phyloP scores from a whole-genome alignment of 2,329 filamentous ascomycete species.

The Alternaria triticimaculans region DNA sequence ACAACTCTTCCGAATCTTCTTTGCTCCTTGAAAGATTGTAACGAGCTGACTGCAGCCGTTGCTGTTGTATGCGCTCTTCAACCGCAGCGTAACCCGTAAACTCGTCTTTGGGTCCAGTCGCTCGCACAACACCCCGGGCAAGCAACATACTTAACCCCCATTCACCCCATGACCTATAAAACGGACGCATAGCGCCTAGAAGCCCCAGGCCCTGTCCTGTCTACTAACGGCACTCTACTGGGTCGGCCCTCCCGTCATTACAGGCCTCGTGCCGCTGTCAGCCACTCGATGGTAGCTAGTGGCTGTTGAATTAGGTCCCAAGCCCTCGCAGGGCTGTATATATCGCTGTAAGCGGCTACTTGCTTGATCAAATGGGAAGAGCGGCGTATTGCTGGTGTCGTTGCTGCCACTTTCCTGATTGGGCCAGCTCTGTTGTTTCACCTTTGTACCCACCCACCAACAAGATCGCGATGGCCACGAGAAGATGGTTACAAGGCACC shows the following conservation, averaged over 20 bases:
- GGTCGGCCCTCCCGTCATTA: conserved; percentile 8
- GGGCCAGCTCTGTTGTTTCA: conserved; percentile 11
- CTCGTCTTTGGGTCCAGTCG: neutral
- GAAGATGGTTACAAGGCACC: neutral
- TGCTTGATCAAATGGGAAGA: neutral
- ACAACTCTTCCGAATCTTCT: conserved; percentile 2
- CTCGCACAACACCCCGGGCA: neutral
- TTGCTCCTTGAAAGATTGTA: neutral
- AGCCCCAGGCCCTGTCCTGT: conserved; percentile 3
- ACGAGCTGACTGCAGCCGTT: neutral
- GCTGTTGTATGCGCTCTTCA: conserved; percentile 1
- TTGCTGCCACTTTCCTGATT: conserved; percentile 20
- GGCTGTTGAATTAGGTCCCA: neutral
- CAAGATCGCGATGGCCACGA: neutral
- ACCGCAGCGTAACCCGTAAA: neutral
- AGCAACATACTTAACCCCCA: conserved; percentile 13
- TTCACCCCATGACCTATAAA: neutral
- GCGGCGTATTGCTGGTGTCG: conserved; percentile 1
- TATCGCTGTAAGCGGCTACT: neutral
- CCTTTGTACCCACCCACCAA: conserved; percentile 8
- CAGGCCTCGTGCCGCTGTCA: conserved; percentile 12
- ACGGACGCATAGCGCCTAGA: conserved; percentile 8
- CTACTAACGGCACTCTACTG: conserved; percentile 5
- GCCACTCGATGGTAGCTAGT: conserved; percentile 7
- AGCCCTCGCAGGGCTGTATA: neutral